Evolutionary conservation across 2,329 filamentous ascomycete genomes (phyloP).

Genomic region (Aspergillus viridinutans): DNA sequence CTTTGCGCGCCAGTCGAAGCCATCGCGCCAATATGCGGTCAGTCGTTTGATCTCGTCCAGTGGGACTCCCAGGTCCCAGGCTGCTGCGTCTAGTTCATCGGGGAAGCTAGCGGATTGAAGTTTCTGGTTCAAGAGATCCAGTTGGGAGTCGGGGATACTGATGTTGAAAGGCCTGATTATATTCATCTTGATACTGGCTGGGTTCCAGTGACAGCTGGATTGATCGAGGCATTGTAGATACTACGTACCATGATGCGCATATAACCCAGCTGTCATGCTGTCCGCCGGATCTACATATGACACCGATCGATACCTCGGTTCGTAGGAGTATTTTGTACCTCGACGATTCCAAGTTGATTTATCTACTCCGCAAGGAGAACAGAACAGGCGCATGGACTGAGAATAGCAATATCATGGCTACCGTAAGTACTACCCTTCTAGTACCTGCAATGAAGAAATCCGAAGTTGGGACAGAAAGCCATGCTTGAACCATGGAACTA

Average conservation of each 20-base stretch:
- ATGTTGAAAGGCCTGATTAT: slow-evolving; percentile 44
- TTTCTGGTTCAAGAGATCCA: slow-evolving; percentile 54
- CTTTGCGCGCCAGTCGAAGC: slow-evolving; percentile 58
- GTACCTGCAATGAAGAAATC: neutral
- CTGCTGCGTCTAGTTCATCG: slow-evolving; percentile 50
- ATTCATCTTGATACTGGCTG: slow-evolving; percentile 8
- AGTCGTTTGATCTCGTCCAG: slow-evolving; percentile 58
- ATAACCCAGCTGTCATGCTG: neutral
- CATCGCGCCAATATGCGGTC: slow-evolving; percentile 52
- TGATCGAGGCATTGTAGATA: neutral
- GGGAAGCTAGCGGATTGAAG: slow-evolving; percentile 53
- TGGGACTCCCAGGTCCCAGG: slow-evolving; percentile 58
- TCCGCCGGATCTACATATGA: neutral
- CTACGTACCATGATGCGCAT: neutral
- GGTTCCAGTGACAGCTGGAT: neutral
- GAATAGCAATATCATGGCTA: neutral
- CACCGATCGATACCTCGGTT: neutral
- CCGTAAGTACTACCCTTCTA: neutral
- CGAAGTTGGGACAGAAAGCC: neutral
- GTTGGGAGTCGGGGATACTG: slow-evolving; percentile 47
- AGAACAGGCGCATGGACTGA: neutral
- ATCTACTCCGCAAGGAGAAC: neutral
- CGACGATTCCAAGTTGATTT: neutral
- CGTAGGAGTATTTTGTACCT: neutral
- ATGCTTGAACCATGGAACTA: neutral